These are phyloP conservation scores for Aspergillus egyptiacus DNA, from an alignment of 495 filamentous ascomycete species.

Conservation along the genomic window DNA sequence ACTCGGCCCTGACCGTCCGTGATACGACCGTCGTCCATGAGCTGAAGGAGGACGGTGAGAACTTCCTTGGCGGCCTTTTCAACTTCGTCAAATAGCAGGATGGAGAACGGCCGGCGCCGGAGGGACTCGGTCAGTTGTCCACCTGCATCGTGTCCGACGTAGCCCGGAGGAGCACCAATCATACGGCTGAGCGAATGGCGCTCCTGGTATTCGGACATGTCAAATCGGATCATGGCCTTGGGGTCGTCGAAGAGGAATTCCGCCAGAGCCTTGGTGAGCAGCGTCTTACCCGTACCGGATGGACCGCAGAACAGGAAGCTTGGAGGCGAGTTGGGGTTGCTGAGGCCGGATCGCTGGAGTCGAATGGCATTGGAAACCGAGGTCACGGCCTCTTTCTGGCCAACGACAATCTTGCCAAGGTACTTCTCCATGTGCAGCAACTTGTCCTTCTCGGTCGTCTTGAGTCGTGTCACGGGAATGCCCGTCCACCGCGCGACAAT, in stretches of 20 bases:
- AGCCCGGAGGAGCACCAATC: constrained; percentile 96
- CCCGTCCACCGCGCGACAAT: constrained; percentile 95
- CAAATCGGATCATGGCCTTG: constrained; percentile 97
- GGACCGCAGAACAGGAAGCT: constrained; percentile 98
- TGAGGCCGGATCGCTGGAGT: constrained; percentile 85
- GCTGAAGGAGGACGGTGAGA: constrained; percentile 89
- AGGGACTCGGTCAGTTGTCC: constrained; percentile 93
- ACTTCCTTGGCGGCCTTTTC: constrained; percentile 99
- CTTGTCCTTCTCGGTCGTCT: constrained; percentile 96
- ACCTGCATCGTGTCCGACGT: constrained; percentile 93
- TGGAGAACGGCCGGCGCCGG: constrained; percentile 91
- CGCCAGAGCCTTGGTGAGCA: constrained; percentile 91
- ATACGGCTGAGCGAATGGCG: constrained; percentile 92
- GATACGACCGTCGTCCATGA: constrained; percentile 98
- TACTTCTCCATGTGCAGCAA: constrained; percentile 88
- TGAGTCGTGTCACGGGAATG: constrained; percentile 89
- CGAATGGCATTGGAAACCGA: constrained; percentile 94
- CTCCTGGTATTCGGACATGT: constrained; percentile 99
- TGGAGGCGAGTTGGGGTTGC: constrained; percentile 91
- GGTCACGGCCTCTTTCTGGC: constrained; percentile 89
- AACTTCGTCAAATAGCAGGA: constrained; percentile 94
- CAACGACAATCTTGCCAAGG: constrained; percentile 77
- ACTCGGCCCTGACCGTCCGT: constrained; percentile 94
- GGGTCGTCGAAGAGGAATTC: constrained; percentile 98
- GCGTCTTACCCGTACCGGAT: constrained; percentile 94